Conservation (phyloP, 495 filamentous ascomycete species). For the Mytilinidion resinicola region DNA sequence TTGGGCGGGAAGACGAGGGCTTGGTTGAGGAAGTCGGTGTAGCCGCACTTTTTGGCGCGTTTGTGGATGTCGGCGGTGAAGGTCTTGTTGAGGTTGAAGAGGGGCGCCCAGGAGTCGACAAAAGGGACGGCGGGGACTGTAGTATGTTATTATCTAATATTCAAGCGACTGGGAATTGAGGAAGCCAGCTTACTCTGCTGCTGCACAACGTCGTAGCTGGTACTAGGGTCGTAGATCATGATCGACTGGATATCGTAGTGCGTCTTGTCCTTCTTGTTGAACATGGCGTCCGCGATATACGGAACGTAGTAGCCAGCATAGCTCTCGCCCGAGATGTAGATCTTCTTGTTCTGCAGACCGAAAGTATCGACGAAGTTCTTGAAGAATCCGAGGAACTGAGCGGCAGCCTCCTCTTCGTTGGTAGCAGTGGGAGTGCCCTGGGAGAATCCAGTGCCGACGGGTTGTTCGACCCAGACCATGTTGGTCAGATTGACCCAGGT, state of each 20-base stretch:
- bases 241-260: conserved; percentile 62
- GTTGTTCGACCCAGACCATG: conserved; percentile 70
- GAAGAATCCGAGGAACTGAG: conserved; percentile 58
- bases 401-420: conserved; percentile 50
- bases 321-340: conserved; percentile 57
- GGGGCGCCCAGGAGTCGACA: conserved; percentile 45
- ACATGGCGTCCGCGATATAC: conserved; percentile 70
- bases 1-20: conserved; percentile 57
- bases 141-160: conserved; percentile 38
- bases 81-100: conserved; percentile 53
- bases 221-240: conserved; percentile 55
- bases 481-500: conserved; percentile 72
- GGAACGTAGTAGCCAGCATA: conserved; percentile 74
- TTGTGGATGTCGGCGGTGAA: conserved; percentile 45
- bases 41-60: conserved; percentile 50
- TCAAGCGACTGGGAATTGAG: not conserved
- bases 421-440: conserved; percentile 49
- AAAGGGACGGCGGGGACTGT: conserved; percentile 45
- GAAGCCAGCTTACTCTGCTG: conserved; percentile 37
- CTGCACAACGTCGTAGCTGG: conserved; percentile 26
- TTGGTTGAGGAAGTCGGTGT: conserved; percentile 48
- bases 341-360: conserved; percentile 53
- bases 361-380: conserved; percentile 59
- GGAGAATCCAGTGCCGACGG: conserved; percentile 65
- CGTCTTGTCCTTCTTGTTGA: conserved; percentile 57